These are phyloP conservation scores for Eurotiales sp. DNA, from an alignment of 2,329 filamentous ascomycete species.

Conservation along the genomic window DNA sequence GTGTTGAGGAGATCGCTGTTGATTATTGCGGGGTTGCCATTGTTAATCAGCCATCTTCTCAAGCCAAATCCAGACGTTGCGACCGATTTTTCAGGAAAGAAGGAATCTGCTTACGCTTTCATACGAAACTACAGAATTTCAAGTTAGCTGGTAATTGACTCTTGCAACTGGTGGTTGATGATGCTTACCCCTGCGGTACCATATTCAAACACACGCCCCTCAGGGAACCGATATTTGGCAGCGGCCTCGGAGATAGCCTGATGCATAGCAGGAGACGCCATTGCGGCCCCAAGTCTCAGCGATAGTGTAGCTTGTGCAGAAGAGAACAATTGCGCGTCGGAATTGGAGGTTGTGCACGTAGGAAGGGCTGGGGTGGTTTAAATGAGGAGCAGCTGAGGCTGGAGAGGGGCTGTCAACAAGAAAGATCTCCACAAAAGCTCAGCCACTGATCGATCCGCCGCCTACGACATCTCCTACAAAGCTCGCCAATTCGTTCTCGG, in stretches of 20 bases:
- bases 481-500: no score
- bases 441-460: no score
- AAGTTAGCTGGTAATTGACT: conserved; percentile 15
- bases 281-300: conserved; percentile 27
- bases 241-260: conserved; percentile 47
- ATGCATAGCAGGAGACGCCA: conserved; percentile 41
- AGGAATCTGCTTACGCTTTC: conserved; percentile 56
- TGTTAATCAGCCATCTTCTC: conserved; percentile 6
- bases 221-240: conserved; percentile 47
- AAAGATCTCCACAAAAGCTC: background rate
- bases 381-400: background rate
- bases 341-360: background rate
- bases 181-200: conserved; percentile 55
- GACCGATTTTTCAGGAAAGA: conserved; percentile 20
- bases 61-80: background rate
- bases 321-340: background rate
- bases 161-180: background rate
- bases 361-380: background rate
- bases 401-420: background rate
- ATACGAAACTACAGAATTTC: conserved; percentile 57
- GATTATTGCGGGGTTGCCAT: conserved; percentile 28
- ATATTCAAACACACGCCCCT: conserved; percentile 53
- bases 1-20: conserved; percentile 75
- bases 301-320: background rate
- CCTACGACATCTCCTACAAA: no score